Evolutionary conservation across 805 yeast species (phyloP).

Genomic region (Barnettozyma pratensis): DNA sequence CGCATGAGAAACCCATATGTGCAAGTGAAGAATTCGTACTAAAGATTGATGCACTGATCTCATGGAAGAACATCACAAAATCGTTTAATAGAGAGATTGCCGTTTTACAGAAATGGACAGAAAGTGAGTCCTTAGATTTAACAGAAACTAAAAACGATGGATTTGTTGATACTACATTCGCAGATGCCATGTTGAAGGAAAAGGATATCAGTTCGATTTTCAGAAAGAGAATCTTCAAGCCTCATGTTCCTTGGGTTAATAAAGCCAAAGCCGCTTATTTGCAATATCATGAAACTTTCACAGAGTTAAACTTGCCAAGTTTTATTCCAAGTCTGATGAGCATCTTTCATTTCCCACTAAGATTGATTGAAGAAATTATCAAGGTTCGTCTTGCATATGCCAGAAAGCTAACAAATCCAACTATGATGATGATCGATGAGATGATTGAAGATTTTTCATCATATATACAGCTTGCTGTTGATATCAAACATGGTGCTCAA

Average conservation of each 20-base stretch:
- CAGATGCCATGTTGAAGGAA: slow-evolving; percentile 78
- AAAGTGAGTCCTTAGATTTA: slow-evolving; percentile 73
- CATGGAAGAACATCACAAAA: slow-evolving; percentile 76
- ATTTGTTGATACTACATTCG: slow-evolving; percentile 64
- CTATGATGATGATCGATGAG: slow-evolving; percentile 95
- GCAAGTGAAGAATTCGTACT: slow-evolving; percentile 56
- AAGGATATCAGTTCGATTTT: slow-evolving; percentile 71
- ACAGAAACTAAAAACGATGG: slow-evolving; percentile 32
- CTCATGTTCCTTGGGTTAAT: slow-evolving; percentile 74
- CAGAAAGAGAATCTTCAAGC: slow-evolving; percentile 58
- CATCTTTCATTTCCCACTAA: slow-evolving; percentile 71
- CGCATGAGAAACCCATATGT: slow-evolving; percentile 68
- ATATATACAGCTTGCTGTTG: slow-evolving; percentile 70
- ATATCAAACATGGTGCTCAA: slow-evolving; percentile 60
- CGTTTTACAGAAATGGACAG: slow-evolving; percentile 73
- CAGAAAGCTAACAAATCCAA: slow-evolving; percentile 71
- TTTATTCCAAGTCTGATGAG: slow-evolving; percentile 60
- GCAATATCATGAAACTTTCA: slow-evolving; percentile 54
- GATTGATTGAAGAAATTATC: slow-evolving; percentile 73
- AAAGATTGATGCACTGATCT: slow-evolving; percentile 68
- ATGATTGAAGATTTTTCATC: slow-evolving; percentile 80
- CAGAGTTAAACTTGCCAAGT: slow-evolving; percentile 68
- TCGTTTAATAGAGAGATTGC: slow-evolving; percentile 60
- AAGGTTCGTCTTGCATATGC: slow-evolving; percentile 73
- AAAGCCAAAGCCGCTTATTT: slow-evolving; percentile 74